Evolutionary conservation across 352 stramenopile genomes (phyloP).

Genomic region (Phytopythium litorale): DNA sequence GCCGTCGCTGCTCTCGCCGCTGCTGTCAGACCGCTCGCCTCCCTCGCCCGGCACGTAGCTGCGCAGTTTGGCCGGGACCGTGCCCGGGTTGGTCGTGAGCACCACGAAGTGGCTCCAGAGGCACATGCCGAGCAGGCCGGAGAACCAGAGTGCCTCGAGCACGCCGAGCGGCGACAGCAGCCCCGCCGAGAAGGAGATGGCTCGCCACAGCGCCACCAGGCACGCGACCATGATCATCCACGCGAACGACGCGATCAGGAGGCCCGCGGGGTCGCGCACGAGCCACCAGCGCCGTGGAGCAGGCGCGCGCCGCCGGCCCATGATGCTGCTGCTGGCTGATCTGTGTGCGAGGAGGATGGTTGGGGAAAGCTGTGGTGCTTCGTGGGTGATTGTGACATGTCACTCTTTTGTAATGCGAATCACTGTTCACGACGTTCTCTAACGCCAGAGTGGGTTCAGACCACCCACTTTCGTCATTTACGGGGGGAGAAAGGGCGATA

Average conservation of each 20-base stretch:
- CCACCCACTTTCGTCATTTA: too few relatives aligned
- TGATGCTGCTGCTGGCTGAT: neutral
- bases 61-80: constrained; percentile 43
- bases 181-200: constrained; percentile 55
- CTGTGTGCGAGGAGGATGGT: neutral
- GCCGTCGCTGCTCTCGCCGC: constrained; percentile 4
- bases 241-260: constrained; percentile 62
- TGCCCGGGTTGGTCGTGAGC: constrained; percentile 78
- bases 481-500: too few relatives aligned
- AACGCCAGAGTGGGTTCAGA: neutral
- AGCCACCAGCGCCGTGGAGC: constrained; percentile 31
- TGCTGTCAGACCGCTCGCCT: neutral
- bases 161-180: constrained; percentile 42
- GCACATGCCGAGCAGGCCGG: constrained; percentile 58
- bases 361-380: neutral
- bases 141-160: constrained; percentile 42
- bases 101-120: constrained; percentile 67
- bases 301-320: neutral
- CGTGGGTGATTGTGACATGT: neutral
- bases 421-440: neutral
- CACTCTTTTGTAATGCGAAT: neutral
- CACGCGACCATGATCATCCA: constrained; percentile 46
- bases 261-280: constrained; percentile 55
- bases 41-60: constrained; percentile 8
- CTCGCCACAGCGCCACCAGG: constrained; percentile 39